phyloP scores from a whole-genome alignment of 2,329 filamentous ascomycete species.

The Hypoxylon sp. region DNA sequence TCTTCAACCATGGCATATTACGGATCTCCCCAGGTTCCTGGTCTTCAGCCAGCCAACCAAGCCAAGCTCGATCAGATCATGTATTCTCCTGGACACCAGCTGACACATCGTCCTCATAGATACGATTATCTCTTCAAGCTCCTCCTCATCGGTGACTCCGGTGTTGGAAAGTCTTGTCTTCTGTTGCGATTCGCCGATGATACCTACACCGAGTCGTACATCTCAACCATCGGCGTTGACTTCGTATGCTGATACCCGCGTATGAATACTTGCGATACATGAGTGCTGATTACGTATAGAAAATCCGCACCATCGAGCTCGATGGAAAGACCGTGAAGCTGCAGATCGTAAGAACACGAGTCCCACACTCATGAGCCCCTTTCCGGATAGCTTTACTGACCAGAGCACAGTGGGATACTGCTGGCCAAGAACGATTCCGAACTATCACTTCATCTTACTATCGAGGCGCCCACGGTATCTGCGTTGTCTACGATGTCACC shows the following conservation, averaged over 20 bases:
- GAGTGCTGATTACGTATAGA: slow-evolving; percentile 69
- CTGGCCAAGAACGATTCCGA: slow-evolving; percentile 98
- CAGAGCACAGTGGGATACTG: slow-evolving; percentile 89
- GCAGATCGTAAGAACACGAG: slow-evolving; percentile 83
- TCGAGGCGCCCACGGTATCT: slow-evolving; percentile 98
- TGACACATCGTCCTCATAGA: slow-evolving; percentile 68
- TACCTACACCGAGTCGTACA: slow-evolving; percentile 99
- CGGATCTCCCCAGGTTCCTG: slow-evolving; percentile 5
- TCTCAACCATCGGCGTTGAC: slow-evolving; percentile 99
- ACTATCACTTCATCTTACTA: slow-evolving; percentile 99
- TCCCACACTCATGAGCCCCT: slow-evolving; percentile 1
- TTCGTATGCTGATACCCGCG: slow-evolving; percentile 78
- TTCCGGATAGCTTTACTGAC: slow-evolving; percentile 49
- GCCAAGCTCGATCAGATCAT: slow-evolving; percentile 46
- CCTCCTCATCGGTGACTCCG: slow-evolving; percentile 99
- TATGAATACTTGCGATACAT: slow-evolving; percentile 7
- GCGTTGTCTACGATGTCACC: slow-evolving; percentile 99
- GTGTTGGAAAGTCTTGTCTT: slow-evolving; percentile 99
- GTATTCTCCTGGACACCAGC: slow-evolving; percentile 32
- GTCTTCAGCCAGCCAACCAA: slow-evolving; percentile 46
- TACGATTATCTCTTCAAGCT: slow-evolving; percentile 99
- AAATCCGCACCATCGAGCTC: slow-evolving; percentile 99
- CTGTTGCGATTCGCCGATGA: slow-evolving; percentile 98
- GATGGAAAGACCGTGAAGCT: slow-evolving; percentile 99
- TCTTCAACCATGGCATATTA: slow-evolving; percentile 29